Evolutionary conservation across 2,329 filamentous ascomycete genomes (phyloP), one percentile per base, ranked within the genome.

Genomic region (Pseudogymnoascus destructans): DNA sequence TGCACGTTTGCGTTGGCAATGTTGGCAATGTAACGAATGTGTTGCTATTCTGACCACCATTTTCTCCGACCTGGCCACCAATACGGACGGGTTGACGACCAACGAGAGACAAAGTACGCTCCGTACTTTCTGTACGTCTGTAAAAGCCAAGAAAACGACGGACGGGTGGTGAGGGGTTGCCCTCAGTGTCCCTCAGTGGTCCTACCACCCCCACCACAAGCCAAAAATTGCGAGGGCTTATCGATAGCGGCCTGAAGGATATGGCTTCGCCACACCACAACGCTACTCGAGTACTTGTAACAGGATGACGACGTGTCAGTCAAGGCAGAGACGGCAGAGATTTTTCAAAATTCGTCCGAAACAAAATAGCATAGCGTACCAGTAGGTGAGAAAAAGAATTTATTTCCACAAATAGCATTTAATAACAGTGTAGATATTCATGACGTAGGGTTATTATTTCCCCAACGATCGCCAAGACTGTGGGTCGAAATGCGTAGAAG

Each of bases 141-240:
- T n/a, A n/a, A 52, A 52, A 52, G 46, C 46, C 46, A 52, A 52
- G 46, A 17, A n/a, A 32, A 13, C 32, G n/a, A 52, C 46, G 46
- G n/a, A 52, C 46, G 46, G 25, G 46, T 23, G 25, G 46, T 52
- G 46, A 52, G 46, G 46, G 46, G 46, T 52, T 52, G 46, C 46
- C 46, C 46, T 52, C 46, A 52, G 46, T 52, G 46, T 25, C 46
- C 46, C 46, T 52, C 46, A 52, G 46, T 52, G 46, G 42, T 25
- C 25, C 25, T 25, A 9, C 3, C 27, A 52, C 46, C 46, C 42
- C 46, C 46, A 52, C 46, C n/a, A 52, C 46, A 52, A 52, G 46
- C 46, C 30, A 52, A 52, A 52, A 19, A 19, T 32, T 32, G 11
- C 30, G n/a, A 32, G 25, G 25, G 46, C 46, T 52, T 52, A 52